A percentile compares a stretch with the other conserved stretches of the same genome.
phyloP scores from a whole-genome alignment of 2,329 filamentous ascomycete genomes.

The Aspergillus sp. region DNA sequence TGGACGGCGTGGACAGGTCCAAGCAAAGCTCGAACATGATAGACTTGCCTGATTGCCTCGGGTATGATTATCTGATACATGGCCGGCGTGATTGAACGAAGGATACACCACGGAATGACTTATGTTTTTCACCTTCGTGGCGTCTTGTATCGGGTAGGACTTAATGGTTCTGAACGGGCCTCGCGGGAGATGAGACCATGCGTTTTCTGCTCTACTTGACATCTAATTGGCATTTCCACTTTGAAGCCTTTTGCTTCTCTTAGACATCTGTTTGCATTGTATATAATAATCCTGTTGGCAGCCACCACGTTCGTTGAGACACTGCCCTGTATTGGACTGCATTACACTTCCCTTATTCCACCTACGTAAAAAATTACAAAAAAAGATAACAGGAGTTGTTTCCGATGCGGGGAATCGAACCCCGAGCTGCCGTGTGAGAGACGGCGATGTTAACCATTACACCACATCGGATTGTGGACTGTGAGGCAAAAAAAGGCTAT shows the following conservation, averaged over 20 bases:
- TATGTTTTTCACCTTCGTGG: background rate
- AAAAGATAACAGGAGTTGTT: background rate
- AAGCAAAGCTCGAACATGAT: constrained; percentile 33
- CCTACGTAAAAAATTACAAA: background rate
- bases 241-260: background rate
- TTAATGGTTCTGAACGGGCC: background rate
- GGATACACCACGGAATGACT: background rate
- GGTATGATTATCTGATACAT: background rate
- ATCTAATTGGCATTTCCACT: background rate
- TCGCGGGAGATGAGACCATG: background rate
- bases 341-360: background rate
- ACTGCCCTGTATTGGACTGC: background rate
- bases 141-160: background rate
- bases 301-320: background rate
- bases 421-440: constrained; percentile 29
- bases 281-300: background rate
- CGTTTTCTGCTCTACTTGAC: background rate
- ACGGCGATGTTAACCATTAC: constrained; percentile 25
- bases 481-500: background rate
- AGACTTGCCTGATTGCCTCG: constrained; percentile 30
- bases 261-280: background rate
- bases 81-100: background rate
- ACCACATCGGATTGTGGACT: constrained; percentile 21
- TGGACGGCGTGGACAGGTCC: constrained; percentile 25
- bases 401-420: constrained; percentile 29